Percentiles rank a stretch among this genome's conserved stretches.
Conservation (phyloP, 805 yeast species). For the Starmerella sp. region DNA sequence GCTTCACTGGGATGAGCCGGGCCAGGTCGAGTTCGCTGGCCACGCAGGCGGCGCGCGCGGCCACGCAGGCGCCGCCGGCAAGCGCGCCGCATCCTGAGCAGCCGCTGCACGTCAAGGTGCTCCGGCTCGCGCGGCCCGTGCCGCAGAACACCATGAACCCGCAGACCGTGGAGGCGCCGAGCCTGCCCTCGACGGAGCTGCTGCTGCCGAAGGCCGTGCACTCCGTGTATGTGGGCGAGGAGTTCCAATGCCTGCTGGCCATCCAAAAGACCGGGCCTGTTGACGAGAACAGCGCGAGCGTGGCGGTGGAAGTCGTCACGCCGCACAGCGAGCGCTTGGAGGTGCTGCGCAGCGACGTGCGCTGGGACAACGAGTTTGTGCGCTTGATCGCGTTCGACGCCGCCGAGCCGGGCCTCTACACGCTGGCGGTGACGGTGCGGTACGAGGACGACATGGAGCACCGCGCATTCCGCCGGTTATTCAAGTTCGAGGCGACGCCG, state of each 20-base stretch:
- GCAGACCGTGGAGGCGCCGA: constrained; percentile 17
- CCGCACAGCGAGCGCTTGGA: constrained; percentile 5
- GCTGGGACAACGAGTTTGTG: neutral
- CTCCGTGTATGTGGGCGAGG: constrained; percentile 28
- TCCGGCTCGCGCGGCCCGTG: constrained; percentile 26
- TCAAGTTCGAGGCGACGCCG: constrained; percentile 26
- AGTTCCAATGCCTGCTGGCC: constrained; percentile 23
- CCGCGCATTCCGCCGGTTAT: constrained; percentile 22
- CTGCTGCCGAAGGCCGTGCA: constrained; percentile 25
- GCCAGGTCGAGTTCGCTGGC: neutral
- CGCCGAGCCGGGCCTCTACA: constrained; percentile 24
- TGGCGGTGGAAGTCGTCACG: constrained; percentile 4
- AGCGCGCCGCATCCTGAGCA: neutral
- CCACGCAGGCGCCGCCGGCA: neutral
- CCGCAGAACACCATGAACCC: constrained; percentile 18
- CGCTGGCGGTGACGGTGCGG: constrained; percentile 21
- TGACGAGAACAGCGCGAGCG: neutral
- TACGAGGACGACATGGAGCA: constrained; percentile 17
- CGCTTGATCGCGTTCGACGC: constrained; percentile 18
- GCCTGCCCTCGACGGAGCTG: constrained; percentile 17
- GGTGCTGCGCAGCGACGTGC: neutral
- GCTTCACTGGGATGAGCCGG: neutral
- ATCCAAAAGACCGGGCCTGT: constrained; percentile 5
- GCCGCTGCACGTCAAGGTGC: constrained; percentile 22
- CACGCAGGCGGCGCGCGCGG: neutral